Evolutionary conservation across 2,329 filamentous ascomycete species (phyloP).

Genomic region (Sporothrix brunneoviolacea): DNA sequence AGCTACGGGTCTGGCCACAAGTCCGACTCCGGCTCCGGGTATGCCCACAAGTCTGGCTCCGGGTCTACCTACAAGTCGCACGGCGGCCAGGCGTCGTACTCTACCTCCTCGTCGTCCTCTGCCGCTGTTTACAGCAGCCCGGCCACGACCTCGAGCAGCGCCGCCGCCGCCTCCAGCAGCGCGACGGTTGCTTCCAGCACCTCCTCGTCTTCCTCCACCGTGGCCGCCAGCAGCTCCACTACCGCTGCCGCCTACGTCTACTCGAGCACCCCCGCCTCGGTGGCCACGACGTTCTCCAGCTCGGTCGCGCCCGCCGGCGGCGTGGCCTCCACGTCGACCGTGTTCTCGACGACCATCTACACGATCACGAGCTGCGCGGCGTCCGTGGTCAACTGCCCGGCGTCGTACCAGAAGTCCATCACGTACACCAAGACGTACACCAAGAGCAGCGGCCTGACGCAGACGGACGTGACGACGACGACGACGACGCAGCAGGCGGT

Average conservation of each 20-base stretch:
- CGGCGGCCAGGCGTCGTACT: too few species aligned
- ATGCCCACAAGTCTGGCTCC: background rate
- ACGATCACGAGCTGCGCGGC: conserved; percentile 26
- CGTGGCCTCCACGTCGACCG: conserved; percentile 18
- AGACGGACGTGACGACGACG: background rate
- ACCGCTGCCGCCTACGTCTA: background rate
- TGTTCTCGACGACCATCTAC: conserved; percentile 22
- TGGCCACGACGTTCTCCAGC: background rate
- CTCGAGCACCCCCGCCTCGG: background rate
- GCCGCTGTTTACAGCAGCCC: too few species aligned
- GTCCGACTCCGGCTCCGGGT: background rate
- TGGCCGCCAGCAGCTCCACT: background rate
- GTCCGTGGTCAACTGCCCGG: conserved; percentile 26
- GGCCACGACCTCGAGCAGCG: background rate
- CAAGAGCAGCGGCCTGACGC: background rate
- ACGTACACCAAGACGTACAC: conserved; percentile 22
- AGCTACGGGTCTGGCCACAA: background rate
- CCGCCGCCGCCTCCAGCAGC: background rate
- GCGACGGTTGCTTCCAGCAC: background rate
- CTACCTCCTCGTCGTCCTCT: too few species aligned
- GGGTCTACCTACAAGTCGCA: too few species aligned
- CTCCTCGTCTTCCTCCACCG: background rate
- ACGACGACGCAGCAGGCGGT: too few species aligned
- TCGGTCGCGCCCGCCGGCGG: background rate
- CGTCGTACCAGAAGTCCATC: conserved; percentile 21